Evolutionary conservation across 2,329 filamentous ascomycete genomes (phyloP).

Genomic region (Bipolaris sorokiniana): DNA sequence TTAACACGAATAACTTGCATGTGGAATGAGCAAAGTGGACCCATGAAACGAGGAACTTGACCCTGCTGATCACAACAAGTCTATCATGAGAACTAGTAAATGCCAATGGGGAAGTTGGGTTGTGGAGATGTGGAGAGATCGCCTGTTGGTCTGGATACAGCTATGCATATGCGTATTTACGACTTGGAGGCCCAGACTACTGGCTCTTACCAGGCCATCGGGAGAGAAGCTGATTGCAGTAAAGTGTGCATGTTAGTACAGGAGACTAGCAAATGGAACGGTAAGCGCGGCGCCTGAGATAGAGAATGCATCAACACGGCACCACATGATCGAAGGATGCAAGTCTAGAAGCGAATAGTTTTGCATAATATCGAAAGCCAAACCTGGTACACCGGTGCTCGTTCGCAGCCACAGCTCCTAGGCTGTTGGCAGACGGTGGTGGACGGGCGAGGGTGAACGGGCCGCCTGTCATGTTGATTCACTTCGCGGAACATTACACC

Average conservation of each 20-base stretch:
- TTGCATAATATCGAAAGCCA: background rate
- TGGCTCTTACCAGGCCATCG: constrained; percentile 3
- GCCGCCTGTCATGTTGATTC: background rate
- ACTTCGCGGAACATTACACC: background rate
- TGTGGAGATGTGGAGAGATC: constrained; percentile 5
- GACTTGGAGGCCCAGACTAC: background rate
- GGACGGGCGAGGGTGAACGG: background rate
- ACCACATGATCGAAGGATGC: background rate
- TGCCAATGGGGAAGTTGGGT: background rate
- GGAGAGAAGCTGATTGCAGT: background rate
- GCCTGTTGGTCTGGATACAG: background rate
- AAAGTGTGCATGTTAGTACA: background rate
- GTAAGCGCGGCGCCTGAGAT: background rate
- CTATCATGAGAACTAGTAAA: background rate
- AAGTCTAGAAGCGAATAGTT: background rate
- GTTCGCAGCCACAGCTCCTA: background rate
- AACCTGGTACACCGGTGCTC: background rate
- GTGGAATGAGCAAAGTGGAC: background rate
- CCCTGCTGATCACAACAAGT: background rate
- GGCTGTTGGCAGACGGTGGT: background rate
- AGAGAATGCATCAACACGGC: background rate
- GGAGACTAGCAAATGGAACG: background rate
- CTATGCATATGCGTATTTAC: background rate
- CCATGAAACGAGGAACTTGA: background rate
- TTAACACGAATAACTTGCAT: too few relatives aligned